Conservation (phyloP, 2,329 filamentous ascomycete species). For the Didymosphaeria variabile region DNA sequence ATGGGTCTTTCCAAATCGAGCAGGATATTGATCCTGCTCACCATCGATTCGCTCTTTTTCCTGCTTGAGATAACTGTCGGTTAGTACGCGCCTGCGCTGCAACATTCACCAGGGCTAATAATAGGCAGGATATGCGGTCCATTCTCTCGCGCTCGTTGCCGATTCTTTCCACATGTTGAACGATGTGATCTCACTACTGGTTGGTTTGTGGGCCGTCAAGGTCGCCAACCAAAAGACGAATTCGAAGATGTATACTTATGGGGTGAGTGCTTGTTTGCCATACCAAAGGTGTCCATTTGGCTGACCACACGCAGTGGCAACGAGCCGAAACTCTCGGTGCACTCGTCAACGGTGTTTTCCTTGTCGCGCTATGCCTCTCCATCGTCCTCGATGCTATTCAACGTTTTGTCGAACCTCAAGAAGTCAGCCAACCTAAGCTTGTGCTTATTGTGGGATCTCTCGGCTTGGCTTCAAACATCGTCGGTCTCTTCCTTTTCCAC, state of each 20-base stretch:
- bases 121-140: slow-evolving; percentile 75
- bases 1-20: slow-evolving; percentile 94
- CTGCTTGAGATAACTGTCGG: slow-evolving; percentile 84
- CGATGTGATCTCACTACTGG: slow-evolving; percentile 92
- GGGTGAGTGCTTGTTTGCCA: slow-evolving; percentile 66
- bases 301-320: slow-evolving; percentile 74
- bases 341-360: slow-evolving; percentile 95
- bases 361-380: slow-evolving; percentile 93
- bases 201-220: slow-evolving; percentile 94
- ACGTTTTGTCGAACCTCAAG: slow-evolving; percentile 88
- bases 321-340: slow-evolving; percentile 96
- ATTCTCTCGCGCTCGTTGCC: slow-evolving; percentile 91
- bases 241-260: slow-evolving; percentile 94
- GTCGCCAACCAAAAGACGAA: slow-evolving; percentile 81
- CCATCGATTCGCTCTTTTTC: slow-evolving; percentile 90
- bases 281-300: not conserved
- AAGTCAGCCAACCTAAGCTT: slow-evolving; percentile 83
- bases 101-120: slow-evolving; percentile 14
- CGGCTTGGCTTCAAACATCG: slow-evolving; percentile 86
- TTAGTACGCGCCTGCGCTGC: slow-evolving; percentile 37
- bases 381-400: slow-evolving; percentile 96
- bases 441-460: slow-evolving; percentile 89
- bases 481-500: slow-evolving; percentile 90
- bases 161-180: slow-evolving; percentile 99
- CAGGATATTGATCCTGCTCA: slow-evolving; percentile 91